Evolutionary conservation across 2,329 filamentous ascomycete genomes (phyloP).

Genomic region (Cryoendolithus antarcticus): DNA sequence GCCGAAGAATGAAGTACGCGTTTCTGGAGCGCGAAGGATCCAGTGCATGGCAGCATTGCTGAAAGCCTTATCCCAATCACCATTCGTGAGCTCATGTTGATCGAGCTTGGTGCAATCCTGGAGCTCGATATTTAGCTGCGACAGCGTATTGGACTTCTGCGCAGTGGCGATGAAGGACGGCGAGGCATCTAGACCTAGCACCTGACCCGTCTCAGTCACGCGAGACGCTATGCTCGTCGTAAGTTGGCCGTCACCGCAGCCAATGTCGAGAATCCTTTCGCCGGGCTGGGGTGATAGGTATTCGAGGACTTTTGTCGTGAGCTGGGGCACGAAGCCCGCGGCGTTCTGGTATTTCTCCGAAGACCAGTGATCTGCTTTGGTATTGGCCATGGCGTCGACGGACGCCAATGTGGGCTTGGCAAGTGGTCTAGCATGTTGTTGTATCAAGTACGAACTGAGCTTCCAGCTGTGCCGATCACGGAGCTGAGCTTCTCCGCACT

Average conservation of each 20-base stretch:
- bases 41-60: constrained; percentile 33
- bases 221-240: constrained; percentile 25
- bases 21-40: constrained; percentile 36
- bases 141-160: constrained; percentile 9
- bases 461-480: neutral
- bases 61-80: constrained; percentile 28
- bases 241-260: constrained; percentile 29
- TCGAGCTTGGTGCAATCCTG: constrained; percentile 22
- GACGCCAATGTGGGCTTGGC: too few species aligned
- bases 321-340: constrained; percentile 29
- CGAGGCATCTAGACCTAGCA: constrained; percentile 30
- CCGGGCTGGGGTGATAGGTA: constrained; percentile 24
- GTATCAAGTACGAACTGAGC: too few species aligned
- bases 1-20: constrained; percentile 40
- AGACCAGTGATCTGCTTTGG: constrained; percentile 21
- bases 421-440: too few species aligned
- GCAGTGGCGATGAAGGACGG: constrained; percentile 29
- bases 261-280: constrained; percentile 29
- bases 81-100: constrained; percentile 9
- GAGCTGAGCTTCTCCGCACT: constrained; percentile 1
- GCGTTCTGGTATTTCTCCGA: constrained; percentile 22
- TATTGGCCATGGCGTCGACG: neutral
- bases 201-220: constrained; percentile 12
- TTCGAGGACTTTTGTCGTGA: constrained; percentile 26
- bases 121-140: constrained; percentile 19